These are phyloP conservation scores for Ganoderma lucidum DNA, from an alignment of 1,284 basidiomycete species.

Conservation along the genomic window DNA sequence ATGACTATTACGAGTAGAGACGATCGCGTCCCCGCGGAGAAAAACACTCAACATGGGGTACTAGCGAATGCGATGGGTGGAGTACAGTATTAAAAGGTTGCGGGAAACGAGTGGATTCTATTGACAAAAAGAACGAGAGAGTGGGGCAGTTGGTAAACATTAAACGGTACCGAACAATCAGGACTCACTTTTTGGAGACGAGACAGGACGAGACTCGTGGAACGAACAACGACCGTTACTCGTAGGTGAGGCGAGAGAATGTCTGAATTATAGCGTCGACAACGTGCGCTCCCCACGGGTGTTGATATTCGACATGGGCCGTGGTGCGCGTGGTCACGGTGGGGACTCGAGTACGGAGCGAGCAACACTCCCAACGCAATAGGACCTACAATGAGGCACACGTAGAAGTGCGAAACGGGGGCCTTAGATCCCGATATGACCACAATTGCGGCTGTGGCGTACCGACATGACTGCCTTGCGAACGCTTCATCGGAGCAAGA, in stretches of 20 bases:
- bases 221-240: not conserved
- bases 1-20: too few species aligned
- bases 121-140: not conserved
- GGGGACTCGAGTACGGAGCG: not conserved
- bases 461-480: not conserved
- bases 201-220: not conserved
- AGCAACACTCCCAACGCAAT: not conserved
- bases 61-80: too few species aligned
- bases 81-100: not conserved
- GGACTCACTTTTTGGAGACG: not conserved
- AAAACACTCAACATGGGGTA: too few species aligned
- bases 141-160: not conserved
- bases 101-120: not conserved
- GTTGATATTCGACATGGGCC: not conserved
- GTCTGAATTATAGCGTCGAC: not conserved
- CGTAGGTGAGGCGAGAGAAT: not conserved
- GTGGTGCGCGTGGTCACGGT: not conserved
- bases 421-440: not conserved
- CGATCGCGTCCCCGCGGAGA: too few species aligned
- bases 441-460: not conserved
- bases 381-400: not conserved
- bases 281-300: not conserved
- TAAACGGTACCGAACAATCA: not conserved
- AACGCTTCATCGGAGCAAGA: not conserved
- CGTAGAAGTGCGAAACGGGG: not conserved